These are phyloP conservation scores for Lithospermum erythrorhizon DNA, from an alignment of 257 asterid species.

Conservation along the genomic window DNA sequence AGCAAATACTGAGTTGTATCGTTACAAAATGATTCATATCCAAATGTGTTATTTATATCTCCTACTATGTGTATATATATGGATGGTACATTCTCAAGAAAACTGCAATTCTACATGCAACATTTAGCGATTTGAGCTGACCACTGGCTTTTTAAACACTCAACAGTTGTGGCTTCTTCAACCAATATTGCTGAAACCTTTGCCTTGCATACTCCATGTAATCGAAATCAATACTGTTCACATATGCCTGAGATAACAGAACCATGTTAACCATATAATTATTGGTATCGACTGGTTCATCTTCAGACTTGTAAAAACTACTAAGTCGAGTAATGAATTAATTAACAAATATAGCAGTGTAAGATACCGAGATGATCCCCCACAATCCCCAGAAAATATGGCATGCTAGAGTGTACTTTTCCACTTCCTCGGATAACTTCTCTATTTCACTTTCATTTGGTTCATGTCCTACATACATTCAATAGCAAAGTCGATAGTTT, in stretches of 20 bases:
- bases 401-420: constrained; percentile 68
- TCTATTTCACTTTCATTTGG: constrained; percentile 32
- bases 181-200: constrained; percentile 76
- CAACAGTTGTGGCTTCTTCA: constrained; percentile 36
- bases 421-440: constrained; percentile 41
- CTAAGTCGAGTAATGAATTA: too few relatives aligned
- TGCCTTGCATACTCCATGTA: constrained; percentile 80
- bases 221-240: constrained; percentile 71
- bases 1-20: too few relatives aligned
- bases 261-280: background rate
- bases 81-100: too few relatives aligned
- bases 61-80: background rate
- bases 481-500: background rate
- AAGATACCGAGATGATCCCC: constrained; percentile 80
- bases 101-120: background rate
- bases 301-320: background rate
- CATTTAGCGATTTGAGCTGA: background rate
- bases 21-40: too few relatives aligned
- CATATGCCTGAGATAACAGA: constrained; percentile 41
- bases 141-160: background rate
- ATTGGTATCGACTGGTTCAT: background rate
- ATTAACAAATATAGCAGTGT: too few relatives aligned
- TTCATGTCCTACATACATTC: constrained; percentile 37
- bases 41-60: too few relatives aligned
- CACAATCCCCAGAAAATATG: constrained; percentile 96